Conservation (phyloP, 1,284 basidiomycete genomes). For the Moesziomyces aphidis region DNA sequence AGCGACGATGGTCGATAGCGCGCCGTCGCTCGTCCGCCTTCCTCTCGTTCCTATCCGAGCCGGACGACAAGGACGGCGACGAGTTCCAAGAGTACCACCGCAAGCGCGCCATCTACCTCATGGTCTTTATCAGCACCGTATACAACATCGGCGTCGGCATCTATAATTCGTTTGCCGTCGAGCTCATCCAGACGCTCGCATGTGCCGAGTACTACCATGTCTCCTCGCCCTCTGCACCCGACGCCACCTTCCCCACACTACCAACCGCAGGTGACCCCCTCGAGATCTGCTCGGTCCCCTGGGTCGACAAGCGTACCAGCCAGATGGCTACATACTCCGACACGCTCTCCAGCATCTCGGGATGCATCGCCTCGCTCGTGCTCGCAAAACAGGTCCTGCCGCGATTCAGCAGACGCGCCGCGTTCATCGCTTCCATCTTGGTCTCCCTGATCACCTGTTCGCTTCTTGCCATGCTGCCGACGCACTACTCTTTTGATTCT, state of each 20-base stretch:
- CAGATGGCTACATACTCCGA: conserved; percentile 18
- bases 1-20: conserved; percentile 26
- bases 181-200: conserved; percentile 28
- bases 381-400: conserved; percentile 26
- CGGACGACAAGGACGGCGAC: conserved; percentile 30
- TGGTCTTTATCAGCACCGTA: conserved; percentile 17
- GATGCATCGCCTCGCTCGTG: conserved; percentile 16
- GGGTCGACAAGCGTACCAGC: conserved; percentile 35
- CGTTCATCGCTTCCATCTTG: background rate
- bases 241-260: conserved; percentile 13
- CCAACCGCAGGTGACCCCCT: conserved; percentile 19
- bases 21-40: conserved; percentile 39
- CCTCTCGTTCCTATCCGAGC: conserved; percentile 40
- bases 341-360: conserved; percentile 8
- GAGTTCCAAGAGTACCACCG: conserved; percentile 22
- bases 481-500: conserved; percentile 40
- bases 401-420: conserved; percentile 16
- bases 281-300: conserved; percentile 25
- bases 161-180: conserved; percentile 17
- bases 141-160: conserved; percentile 16
- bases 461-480: conserved; percentile 14
- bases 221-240: conserved; percentile 7
- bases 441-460: background rate
- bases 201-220: conserved; percentile 43
- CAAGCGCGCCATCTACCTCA: conserved; percentile 14